phyloP scores from a whole-genome alignment of 768 basidiomycete species.

The Rubroboletus pulcherrimus region DNA sequence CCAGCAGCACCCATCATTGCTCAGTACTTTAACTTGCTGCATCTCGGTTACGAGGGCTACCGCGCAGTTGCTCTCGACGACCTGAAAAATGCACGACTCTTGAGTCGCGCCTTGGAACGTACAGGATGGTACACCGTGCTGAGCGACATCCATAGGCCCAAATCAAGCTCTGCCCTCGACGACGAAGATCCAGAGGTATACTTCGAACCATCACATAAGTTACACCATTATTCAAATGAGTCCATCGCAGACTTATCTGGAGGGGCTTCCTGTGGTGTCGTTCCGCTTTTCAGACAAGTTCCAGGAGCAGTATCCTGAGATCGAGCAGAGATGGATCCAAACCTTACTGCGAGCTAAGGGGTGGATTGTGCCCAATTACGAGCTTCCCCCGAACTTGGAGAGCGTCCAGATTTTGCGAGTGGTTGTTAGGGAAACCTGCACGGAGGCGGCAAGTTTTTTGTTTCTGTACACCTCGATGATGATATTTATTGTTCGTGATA shows the following conservation, averaged over 20 bases:
- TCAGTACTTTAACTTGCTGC: constrained; percentile 62
- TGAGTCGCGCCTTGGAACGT: constrained; percentile 59
- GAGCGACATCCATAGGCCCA: constrained; percentile 52
- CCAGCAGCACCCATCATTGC: constrained; percentile 59
- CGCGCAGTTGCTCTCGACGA: constrained; percentile 44
- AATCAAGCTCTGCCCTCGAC: constrained; percentile 32
- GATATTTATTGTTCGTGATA: constrained; percentile 30
- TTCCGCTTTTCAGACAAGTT: constrained; percentile 56
- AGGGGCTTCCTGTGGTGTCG: constrained; percentile 51
- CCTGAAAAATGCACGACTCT: constrained; percentile 59
- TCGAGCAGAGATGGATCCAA: constrained; percentile 60
- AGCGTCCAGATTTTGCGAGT: constrained; percentile 58
- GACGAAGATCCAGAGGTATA: constrained; percentile 57
- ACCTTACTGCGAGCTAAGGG: constrained; percentile 43
- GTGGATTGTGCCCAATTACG: constrained; percentile 62
- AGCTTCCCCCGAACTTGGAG: constrained; percentile 50
- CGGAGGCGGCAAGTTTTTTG: constrained; percentile 41
- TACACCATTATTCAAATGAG: background rate
- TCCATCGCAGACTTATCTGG: constrained; percentile 37
- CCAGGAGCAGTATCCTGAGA: constrained; percentile 47
- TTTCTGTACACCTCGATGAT: constrained; percentile 21
- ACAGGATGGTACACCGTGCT: constrained; percentile 50
- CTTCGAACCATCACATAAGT: background rate
- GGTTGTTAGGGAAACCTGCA: constrained; percentile 54
- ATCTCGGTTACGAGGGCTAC: constrained; percentile 56